These are phyloP conservation scores for Acarospora socialis DNA, from an alignment of 2,329 filamentous ascomycete genomes.

Conservation along the genomic window DNA sequence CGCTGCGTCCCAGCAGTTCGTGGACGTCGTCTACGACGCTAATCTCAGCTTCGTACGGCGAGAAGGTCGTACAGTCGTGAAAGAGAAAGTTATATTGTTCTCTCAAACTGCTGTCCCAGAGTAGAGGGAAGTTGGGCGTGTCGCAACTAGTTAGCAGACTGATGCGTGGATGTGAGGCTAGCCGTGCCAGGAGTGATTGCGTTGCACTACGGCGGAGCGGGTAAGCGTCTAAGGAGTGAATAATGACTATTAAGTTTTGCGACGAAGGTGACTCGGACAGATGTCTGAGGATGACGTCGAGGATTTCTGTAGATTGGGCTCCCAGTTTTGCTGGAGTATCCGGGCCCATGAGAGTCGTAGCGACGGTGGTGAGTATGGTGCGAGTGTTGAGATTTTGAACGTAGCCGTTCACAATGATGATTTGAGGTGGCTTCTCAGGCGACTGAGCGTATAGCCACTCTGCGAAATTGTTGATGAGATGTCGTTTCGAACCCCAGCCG, in stretches of 20 bases:
- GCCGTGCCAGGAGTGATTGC: slow-evolving; percentile 60
- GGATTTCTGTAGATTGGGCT: slow-evolving; percentile 52
- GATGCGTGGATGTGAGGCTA: slow-evolving; percentile 60
- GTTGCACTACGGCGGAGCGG: slow-evolving; percentile 56
- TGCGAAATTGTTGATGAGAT: slow-evolving; percentile 61
- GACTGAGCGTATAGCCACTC: slow-evolving; percentile 45
- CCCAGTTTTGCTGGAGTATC: slow-evolving; percentile 37
- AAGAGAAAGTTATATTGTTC: slow-evolving; percentile 76
- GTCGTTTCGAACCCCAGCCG: slow-evolving; percentile 80
- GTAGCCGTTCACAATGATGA: slow-evolving; percentile 83
- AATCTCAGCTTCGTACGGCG: slow-evolving; percentile 42
- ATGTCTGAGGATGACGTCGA: slow-evolving; percentile 49
- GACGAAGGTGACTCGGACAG: slow-evolving; percentile 35
- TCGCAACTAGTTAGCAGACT: slow-evolving; percentile 69
- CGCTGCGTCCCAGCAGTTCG: slow-evolving; percentile 66
- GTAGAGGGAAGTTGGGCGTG: slow-evolving; percentile 69
- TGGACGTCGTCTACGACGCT: slow-evolving; percentile 75
- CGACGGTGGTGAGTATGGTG: slow-evolving; percentile 43
- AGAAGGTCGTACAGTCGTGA: slow-evolving; percentile 88
- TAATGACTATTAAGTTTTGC: slow-evolving; percentile 56
- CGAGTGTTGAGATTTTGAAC: slow-evolving; percentile 30
- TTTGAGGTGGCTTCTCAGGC: slow-evolving; percentile 41
- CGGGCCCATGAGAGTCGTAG: slow-evolving; percentile 32
- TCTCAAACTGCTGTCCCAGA: slow-evolving; percentile 81
- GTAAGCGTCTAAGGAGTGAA: slow-evolving; percentile 74